Base-by-base conservation (phyloP, 169 alveolate species). In the Plasmodium gallinaceum region DNA sequence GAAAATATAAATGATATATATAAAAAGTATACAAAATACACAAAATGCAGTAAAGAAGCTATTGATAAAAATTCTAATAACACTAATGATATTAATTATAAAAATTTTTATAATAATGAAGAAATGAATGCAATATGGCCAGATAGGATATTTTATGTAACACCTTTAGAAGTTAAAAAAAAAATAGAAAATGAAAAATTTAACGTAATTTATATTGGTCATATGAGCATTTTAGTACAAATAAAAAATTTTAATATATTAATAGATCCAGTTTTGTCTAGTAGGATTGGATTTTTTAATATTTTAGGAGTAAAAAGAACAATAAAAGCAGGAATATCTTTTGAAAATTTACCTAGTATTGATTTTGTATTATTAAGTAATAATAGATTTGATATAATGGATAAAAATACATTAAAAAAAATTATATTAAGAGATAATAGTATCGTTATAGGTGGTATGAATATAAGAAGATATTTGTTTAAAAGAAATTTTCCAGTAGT, bases 351-450 rank as follows among this genome's bases (percentile, higher is more conserved):
- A 58, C 92, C 92, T 5, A 85, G 87, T 48, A 85, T 85, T 46
- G 92, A 85, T 62, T 85, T 85, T 64, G 69, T 85, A 10, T 62
- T 85, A 22, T 72, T 85, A 85, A 85, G 92, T 57, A 85, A 85
- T 64, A 85, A 85, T 42, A 70, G 92, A 70, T 71, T 42, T 85
- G 92, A 85, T 62, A 85, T 87, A 1, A 85, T 85, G 92, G 92
- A 85, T 72, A 54, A 32, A 45, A 58, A 18, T 43, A 62, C 78
- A 2, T 51, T 85, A 58, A 85, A 71, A 85, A 70, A 62, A 58
- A 85, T 85, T 70, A 52, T 85, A 22, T 51, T 69, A 45, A 85
- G 92, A 70, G 92, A 85, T 85, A 85, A 70, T 39, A 70, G 88
- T 61, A 85, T 85, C 20, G 52, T 85, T 60, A 46, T 85, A 24